Percentiles rank a stretch among this genome's conserved stretches.
Conservation (phyloP, 225 moss, liverwort and hornwort genomes). For the Bryoerythrophyllum caledonicum region DNA sequence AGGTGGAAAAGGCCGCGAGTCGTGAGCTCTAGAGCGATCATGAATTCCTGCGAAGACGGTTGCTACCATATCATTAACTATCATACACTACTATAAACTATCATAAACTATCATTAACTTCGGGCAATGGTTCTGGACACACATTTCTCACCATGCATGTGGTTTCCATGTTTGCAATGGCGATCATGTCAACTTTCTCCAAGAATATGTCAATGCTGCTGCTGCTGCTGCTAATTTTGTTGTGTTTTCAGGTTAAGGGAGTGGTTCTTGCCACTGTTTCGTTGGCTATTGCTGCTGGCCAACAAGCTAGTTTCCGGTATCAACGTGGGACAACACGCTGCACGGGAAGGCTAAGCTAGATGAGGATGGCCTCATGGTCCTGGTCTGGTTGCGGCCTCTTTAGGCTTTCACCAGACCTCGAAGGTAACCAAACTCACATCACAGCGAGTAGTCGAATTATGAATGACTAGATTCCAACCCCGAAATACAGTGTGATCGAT, state of each 20-base stretch:
- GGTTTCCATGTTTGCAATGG: neutral
- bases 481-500: neutral
- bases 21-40: too few relatives aligned
- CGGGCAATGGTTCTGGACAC: constrained; percentile 36
- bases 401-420: constrained; percentile 21
- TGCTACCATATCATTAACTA: too few relatives aligned
- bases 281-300: constrained; percentile 21
- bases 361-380: too few relatives aligned
- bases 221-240: neutral
- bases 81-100: too few relatives aligned
- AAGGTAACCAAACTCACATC: constrained; percentile 1
- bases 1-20: too few relatives aligned
- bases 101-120: neutral
- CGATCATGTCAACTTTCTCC: neutral
- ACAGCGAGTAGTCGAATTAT: neutral
- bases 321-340: constrained; percentile 29
- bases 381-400: constrained; percentile 33
- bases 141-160: constrained; percentile 17
- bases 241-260: constrained; percentile 19
- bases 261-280: constrained; percentile 30
- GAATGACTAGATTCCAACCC: neutral
- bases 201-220: neutral
- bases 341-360: too few relatives aligned
- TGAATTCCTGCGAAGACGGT: too few relatives aligned
- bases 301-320: constrained; percentile 27